These are phyloP conservation scores for Breviolum minutum DNA, from an alignment of 73 alveolate species.

Conservation along the genomic window DNA sequence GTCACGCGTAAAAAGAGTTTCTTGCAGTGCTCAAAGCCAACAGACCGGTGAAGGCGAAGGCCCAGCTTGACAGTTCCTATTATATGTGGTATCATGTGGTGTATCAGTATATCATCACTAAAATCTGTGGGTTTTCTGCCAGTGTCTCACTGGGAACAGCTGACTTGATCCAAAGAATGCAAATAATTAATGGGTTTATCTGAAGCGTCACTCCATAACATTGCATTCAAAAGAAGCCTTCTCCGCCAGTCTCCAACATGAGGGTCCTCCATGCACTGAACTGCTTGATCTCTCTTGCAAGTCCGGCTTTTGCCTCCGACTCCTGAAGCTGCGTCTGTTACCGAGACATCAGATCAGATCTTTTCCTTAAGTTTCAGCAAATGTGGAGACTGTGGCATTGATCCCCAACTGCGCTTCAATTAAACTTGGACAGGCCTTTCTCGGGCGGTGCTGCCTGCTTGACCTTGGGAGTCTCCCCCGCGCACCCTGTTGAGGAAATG, in stretches of 20 bases:
- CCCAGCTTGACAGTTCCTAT: too few relatives aligned
- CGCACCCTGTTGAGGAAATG: not conserved
- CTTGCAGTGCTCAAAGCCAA: not conserved
- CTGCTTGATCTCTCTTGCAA: conserved; percentile 7
- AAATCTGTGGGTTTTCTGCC: too few relatives aligned
- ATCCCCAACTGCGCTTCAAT: not conserved
- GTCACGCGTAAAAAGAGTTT: not conserved
- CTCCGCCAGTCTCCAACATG: not conserved
- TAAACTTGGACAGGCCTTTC: not conserved
- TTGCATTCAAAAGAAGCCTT: too few relatives aligned
- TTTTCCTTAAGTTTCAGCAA: not conserved
- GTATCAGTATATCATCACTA: too few relatives aligned
- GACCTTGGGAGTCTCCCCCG: not conserved
- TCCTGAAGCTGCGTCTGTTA: too few relatives aligned
- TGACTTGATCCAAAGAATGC: too few relatives aligned
- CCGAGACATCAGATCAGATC: too few relatives aligned
- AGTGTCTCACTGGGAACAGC: too few relatives aligned
- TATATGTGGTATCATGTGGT: too few relatives aligned
- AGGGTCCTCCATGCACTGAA: not conserved
- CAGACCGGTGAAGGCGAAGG: too few relatives aligned
- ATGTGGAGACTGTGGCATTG: not conserved
- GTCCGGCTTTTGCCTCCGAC: not conserved
- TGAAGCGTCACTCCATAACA: too few relatives aligned
- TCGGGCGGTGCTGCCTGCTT: not conserved
- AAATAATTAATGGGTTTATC: too few relatives aligned